Evolutionary conservation across 176 grass and related monocot genomes (phyloP).

Genomic region (Eragrostis nindensis): DNA sequence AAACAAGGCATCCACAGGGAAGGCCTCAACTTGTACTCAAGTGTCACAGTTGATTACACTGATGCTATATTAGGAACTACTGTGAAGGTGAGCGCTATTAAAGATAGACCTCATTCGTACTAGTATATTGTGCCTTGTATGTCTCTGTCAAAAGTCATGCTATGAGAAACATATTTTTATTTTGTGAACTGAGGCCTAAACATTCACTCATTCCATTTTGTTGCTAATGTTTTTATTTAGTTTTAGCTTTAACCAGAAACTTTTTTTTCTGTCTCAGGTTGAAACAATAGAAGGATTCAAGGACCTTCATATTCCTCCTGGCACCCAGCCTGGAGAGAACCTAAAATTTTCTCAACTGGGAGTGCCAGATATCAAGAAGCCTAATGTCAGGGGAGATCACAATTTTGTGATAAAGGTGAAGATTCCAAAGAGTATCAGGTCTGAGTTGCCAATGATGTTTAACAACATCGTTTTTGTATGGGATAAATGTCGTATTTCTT

Average conservation of each 20-base stretch:
- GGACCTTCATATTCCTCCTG: slow-evolving; percentile 80
- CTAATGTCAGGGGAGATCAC: slow-evolving; percentile 77
- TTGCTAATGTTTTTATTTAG: slow-evolving; percentile 12
- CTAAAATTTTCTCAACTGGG: slow-evolving; percentile 69
- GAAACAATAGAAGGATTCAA: slow-evolving; percentile 78
- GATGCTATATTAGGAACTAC: slow-evolving; percentile 90
- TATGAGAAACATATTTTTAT: neutral
- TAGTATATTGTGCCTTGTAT: slow-evolving; percentile 6
- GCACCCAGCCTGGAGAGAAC: slow-evolving; percentile 82
- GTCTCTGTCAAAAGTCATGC: neutral
- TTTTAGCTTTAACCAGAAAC: slow-evolving; percentile 33
- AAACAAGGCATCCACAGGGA: slow-evolving; percentile 77
- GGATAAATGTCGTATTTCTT: neutral
- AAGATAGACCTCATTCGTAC: neutral
- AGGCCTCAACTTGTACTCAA: slow-evolving; percentile 75
- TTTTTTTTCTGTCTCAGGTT: slow-evolving; percentile 69
- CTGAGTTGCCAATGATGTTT: slow-evolving; percentile 11
- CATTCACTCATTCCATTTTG: neutral
- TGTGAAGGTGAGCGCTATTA: slow-evolving; percentile 63
- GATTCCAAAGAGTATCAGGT: slow-evolving; percentile 89
- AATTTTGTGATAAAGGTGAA: slow-evolving; percentile 73
- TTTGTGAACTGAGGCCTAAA: slow-evolving; percentile 10
- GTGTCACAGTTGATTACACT: slow-evolving; percentile 74
- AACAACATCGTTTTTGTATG: neutral
- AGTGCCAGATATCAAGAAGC: slow-evolving; percentile 70